Conservation (phyloP, 345 rosid species). For the Pseudoturritis turrita region DNA sequence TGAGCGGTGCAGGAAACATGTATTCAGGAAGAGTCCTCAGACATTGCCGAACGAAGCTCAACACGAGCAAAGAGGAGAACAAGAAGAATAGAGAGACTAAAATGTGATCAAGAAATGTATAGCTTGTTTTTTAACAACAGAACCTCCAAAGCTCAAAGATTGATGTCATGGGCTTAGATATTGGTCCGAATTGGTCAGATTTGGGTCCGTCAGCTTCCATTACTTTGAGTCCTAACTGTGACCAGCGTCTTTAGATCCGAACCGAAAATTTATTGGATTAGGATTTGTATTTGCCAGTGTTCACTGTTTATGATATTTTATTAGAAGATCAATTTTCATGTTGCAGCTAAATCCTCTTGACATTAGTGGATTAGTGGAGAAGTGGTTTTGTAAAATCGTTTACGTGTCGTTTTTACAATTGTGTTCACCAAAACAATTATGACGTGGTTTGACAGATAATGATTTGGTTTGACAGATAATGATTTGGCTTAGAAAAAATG, state of each 20-base stretch:
- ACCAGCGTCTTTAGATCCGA: not conserved
- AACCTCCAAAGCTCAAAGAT: not conserved
- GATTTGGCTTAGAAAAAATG: no score
- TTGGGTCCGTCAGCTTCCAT: not conserved
- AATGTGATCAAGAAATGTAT: not conserved
- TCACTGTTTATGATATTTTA: not conserved
- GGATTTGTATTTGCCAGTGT: not conserved
- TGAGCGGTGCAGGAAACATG: conserved; percentile 87
- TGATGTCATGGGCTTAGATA: not conserved
- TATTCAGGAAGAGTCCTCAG: conserved; percentile 52
- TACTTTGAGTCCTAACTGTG: not conserved
- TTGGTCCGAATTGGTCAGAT: no score
- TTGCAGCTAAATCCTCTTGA: not conserved
- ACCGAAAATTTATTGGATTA: not conserved
- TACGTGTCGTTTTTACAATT: no score
- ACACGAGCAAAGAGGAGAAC: conserved; percentile 3
- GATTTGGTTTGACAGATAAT: no score
- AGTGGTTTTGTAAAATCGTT: no score
- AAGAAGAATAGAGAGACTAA: not conserved
- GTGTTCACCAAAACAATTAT: no score
- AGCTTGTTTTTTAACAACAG: conserved; percentile 8
- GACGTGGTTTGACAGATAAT: no score
- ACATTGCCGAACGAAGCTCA: conserved; percentile 48
- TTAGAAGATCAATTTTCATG: not conserved
- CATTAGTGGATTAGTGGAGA: no score